These are phyloP conservation scores for Fomitopsis schrenkii DNA, from an alignment of 1,284 basidiomycete species.

Conservation along the genomic window DNA sequence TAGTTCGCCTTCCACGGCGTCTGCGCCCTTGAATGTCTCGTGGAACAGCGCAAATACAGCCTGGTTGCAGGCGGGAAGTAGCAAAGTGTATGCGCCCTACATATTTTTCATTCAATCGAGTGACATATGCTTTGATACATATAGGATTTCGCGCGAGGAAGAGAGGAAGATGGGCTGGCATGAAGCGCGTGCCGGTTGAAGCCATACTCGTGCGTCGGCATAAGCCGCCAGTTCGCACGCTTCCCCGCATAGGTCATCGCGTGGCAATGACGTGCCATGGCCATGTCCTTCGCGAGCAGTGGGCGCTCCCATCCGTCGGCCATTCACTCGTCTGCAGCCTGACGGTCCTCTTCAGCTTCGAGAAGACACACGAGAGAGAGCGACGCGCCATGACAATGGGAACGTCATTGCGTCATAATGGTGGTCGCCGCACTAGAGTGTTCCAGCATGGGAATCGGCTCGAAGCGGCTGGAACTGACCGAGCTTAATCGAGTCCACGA, in stretches of 20 bases:
- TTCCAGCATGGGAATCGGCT: slow-evolving; percentile 6
- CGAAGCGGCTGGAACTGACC: slow-evolving; percentile 10
- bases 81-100: too few relatives aligned
- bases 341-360: neutral
- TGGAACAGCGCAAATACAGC: too few relatives aligned
- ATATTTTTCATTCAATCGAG: too few relatives aligned
- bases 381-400: neutral
- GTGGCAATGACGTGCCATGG: too few relatives aligned
- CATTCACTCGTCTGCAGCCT: neutral
- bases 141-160: too few relatives aligned
- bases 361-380: neutral
- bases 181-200: too few relatives aligned
- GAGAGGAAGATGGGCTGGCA: too few relatives aligned
- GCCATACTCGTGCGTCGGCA: neutral
- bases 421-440: neutral
- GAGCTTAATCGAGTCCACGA: slow-evolving; percentile 1
- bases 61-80: too few relatives aligned
- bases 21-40: too few relatives aligned
- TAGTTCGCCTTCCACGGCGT: too few relatives aligned
- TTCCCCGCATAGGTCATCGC: slow-evolving; percentile 13
- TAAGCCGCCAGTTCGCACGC: neutral
- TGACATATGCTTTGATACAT: too few relatives aligned
- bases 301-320: neutral
- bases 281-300: too few relatives aligned
- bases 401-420: neutral